Conservation (phyloP, 2,329 filamentous ascomycete species). For the Gnomoniopsis smithogilvyi region DNA sequence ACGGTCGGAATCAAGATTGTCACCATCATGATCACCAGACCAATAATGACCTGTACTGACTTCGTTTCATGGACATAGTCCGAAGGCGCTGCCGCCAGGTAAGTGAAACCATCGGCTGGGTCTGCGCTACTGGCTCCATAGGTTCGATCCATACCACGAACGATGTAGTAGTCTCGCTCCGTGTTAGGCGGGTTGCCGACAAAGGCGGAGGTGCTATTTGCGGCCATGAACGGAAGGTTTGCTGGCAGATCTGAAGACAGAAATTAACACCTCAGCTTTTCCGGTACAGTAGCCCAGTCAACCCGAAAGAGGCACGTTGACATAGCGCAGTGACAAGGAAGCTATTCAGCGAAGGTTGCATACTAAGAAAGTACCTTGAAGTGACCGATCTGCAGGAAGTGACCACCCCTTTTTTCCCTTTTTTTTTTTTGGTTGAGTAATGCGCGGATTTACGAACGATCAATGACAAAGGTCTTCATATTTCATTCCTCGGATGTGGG, state of each 20-base stretch:
- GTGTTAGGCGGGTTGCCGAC: slow-evolving; percentile 6
- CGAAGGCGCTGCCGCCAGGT: neutral
- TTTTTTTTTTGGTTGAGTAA: neutral
- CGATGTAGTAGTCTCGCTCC: slow-evolving; percentile 2
- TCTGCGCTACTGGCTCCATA: neutral
- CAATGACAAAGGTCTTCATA: no score
- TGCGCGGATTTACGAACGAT: no score
- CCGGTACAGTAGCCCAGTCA: neutral
- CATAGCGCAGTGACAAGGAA: no score
- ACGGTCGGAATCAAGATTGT: slow-evolving; percentile 7
- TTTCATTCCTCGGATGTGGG: no score
- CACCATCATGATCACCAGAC: slow-evolving; percentile 12
- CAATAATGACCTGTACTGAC: slow-evolving; percentile 7
- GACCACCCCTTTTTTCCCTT: neutral
- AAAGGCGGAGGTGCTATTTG: neutral
- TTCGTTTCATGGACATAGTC: slow-evolving; percentile 10
- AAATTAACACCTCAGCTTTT: neutral
- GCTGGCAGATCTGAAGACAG: neutral
- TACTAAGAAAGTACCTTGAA: neutral
- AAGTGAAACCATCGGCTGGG: neutral
- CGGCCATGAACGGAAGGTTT: neutral
- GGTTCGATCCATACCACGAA: neutral
- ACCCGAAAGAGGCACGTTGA: no score
- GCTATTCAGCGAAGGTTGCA: neutral
- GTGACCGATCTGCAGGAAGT: neutral